A percentile compares a stretch with the other conserved stretches of the same genome.
phyloP scores from a whole-genome alignment of 2,329 filamentous ascomycete species.

The Hypomyces perniciosus region DNA sequence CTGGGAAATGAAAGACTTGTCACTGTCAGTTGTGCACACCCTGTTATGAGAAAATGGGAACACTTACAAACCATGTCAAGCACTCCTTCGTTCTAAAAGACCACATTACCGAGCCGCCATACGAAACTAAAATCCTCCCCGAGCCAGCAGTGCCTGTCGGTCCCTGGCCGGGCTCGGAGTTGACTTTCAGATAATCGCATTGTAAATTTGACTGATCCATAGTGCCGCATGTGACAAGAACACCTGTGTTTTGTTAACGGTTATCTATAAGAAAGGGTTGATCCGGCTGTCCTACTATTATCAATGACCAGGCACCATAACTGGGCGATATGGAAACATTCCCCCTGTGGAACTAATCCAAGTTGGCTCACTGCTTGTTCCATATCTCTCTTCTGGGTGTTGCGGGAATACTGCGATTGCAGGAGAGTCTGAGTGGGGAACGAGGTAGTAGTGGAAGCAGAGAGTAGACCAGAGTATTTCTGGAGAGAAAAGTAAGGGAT shows the following conservation, averaged over 20 bases:
- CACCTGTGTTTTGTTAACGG: slow-evolving; percentile 17
- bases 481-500: slow-evolving; percentile 43
- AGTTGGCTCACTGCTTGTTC: slow-evolving; percentile 39
- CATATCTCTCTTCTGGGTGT: slow-evolving; percentile 36
- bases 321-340: slow-evolving; percentile 44
- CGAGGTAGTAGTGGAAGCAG: slow-evolving; percentile 23
- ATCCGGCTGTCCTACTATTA: slow-evolving; percentile 30
- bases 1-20: slow-evolving; percentile 34
- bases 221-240: slow-evolving; percentile 38
- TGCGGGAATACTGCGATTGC: slow-evolving; percentile 37
- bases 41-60: not conserved
- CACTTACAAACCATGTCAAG: slow-evolving; percentile 40
- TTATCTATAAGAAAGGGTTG: not conserved
- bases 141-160: slow-evolving; percentile 9
- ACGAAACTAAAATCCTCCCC: slow-evolving; percentile 29
- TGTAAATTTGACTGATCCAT: slow-evolving; percentile 30
- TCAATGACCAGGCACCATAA: slow-evolving; percentile 42
- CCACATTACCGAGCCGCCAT: slow-evolving; percentile 33
- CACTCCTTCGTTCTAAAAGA: slow-evolving; percentile 33
- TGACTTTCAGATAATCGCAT: slow-evolving; percentile 26
- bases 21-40: slow-evolving; percentile 4
- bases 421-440: slow-evolving; percentile 40
- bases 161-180: slow-evolving; percentile 23
- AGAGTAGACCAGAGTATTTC: slow-evolving; percentile 34
- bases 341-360: slow-evolving; percentile 26